phyloP scores from a whole-genome alignment of 2,329 filamentous ascomycete genomes.

The Sphaerulina vaccinii region DNA sequence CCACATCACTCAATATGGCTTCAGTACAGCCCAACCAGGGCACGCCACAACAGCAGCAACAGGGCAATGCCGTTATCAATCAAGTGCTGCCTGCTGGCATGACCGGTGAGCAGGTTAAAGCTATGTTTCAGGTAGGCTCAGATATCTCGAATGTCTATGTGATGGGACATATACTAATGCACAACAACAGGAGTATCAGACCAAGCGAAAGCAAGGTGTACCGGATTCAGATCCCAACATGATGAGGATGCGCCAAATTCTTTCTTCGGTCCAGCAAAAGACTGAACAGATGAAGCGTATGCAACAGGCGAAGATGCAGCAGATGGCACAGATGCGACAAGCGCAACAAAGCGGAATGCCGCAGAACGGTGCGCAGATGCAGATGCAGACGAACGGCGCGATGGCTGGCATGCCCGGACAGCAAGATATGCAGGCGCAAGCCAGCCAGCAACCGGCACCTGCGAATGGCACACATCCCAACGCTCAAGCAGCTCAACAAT shows the following conservation, averaged over 20 bases:
- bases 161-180: constrained; percentile 17
- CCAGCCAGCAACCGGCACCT: constrained; percentile 20
- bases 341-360: constrained; percentile 47
- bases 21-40: constrained; percentile 32
- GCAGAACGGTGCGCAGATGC: constrained; percentile 48
- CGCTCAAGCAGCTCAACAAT: constrained; percentile 14
- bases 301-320: constrained; percentile 46
- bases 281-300: constrained; percentile 50
- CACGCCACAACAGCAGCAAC: constrained; percentile 27
- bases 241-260: constrained; percentile 74
- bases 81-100: constrained; percentile 50
- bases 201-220: constrained; percentile 84
- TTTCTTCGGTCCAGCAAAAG: constrained; percentile 64
- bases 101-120: constrained; percentile 75
- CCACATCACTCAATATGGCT: constrained; percentile 27
- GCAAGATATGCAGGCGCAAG: constrained; percentile 30
- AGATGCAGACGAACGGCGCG: constrained; percentile 51
- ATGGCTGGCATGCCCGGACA: constrained; percentile 39
- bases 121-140: constrained; percentile 63
- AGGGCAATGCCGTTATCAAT: constrained; percentile 24
- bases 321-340: constrained; percentile 41
- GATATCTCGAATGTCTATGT: not conserved
- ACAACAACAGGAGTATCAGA: constrained; percentile 70
- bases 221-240: constrained; percentile 82
- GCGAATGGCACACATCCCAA: constrained; percentile 23